phyloP scores from a whole-genome alignment of 495 filamentous ascomycete genomes.

The Glutinoglossum americanum region DNA sequence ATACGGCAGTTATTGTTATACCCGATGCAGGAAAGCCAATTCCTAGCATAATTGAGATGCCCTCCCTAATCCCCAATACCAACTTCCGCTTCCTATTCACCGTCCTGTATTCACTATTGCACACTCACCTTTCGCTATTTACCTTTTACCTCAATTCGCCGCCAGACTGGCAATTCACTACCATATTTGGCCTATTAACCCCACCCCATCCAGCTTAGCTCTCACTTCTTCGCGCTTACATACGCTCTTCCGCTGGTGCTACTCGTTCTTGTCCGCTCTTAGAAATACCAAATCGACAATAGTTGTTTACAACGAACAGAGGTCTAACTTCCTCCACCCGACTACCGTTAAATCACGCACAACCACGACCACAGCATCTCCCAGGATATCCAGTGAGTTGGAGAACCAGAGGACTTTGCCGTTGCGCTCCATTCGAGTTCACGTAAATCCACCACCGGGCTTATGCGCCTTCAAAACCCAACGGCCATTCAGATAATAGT shows the following conservation, averaged over 20 bases:
- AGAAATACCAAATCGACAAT: neutral
- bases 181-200: neutral
- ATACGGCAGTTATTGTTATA: neutral
- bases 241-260: neutral
- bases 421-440: neutral
- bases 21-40: neutral
- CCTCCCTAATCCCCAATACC: neutral
- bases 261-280: neutral
- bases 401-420: neutral
- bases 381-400: too few relatives aligned
- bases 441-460: neutral
- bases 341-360: too few relatives aligned
- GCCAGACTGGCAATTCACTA: too few relatives aligned
- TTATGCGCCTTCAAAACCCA: neutral
- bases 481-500: neutral
- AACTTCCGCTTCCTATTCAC: neutral
- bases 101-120: neutral
- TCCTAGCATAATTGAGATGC: neutral
- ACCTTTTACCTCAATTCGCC: too few relatives aligned
- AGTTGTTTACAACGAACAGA: too few relatives aligned
- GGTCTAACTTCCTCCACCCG: too few relatives aligned
- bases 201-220: neutral
- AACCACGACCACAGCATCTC: too few relatives aligned
- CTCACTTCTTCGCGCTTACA: neutral
- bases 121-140: neutral